Base-by-base conservation (phyloP, 2,329 filamentous ascomycete genomes). In the Aspergillus ibericus region DNA sequence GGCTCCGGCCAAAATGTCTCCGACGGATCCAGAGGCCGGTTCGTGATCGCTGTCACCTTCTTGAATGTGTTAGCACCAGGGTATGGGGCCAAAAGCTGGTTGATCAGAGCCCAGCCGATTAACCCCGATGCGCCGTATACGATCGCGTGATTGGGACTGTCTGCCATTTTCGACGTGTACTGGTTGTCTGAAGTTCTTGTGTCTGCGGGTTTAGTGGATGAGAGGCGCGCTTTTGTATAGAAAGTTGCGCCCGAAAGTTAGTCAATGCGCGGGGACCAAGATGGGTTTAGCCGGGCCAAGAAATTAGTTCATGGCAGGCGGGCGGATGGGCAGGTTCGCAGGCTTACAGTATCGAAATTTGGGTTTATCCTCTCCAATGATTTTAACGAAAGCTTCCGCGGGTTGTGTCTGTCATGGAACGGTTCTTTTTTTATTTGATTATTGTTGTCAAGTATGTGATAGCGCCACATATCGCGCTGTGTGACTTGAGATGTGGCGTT, bases 111-210 rank as follows among this genome's bases (percentile, higher is more conserved):
- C 77, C 76, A 80, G 27, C 76, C 76, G 47, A 72, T 70, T 6
- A 79, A 65, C 9, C 77, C 75, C 2, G 74, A 75, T 35, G 76
- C 76, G 32, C 77, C 77, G 44, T 74, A 78, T n/a, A 79, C 69
- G 16, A 79, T 70, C 2, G 77, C 77, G 40, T 77, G 67, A 13
- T 18, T 10, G 29, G 13, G 10, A 13, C 13, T 22, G 6, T 25
- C 22, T 13, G 18, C 1, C 48, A 51, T 51, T 18, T 27, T 48
- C 1, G 25, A 8, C 29, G 20, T 46, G 10, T 10, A 27, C 4
- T 3, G 22, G n/a, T 40, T 40, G 20, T 20, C 5, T 7, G 22
- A 27, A 15, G 27, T n/a, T 15, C 7, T 3, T 16, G 1, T 47
- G 3, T 29, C 9, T 47, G 12, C 27, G 16, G 0, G 2, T 1